These are phyloP conservation scores for Curvularia spicifera DNA, from an alignment of 2,329 filamentous ascomycete genomes.

Conservation along the genomic window DNA sequence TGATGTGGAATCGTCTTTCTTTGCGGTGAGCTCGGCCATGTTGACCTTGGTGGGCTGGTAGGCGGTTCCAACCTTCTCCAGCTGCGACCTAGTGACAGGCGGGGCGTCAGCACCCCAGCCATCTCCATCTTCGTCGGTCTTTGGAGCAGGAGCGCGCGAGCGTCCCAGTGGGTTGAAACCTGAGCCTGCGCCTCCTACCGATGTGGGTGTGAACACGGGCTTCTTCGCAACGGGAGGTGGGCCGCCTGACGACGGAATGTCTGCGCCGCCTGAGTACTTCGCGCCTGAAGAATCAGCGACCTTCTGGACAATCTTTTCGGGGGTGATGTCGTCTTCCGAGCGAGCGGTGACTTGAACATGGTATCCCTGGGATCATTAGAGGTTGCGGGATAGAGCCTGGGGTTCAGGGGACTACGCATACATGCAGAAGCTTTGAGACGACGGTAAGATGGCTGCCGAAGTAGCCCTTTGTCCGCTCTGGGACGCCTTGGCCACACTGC, in stretches of 20 bases:
- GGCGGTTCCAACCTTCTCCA: slow-evolving; percentile 90
- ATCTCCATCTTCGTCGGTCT: slow-evolving; percentile 74
- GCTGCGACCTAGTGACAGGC: slow-evolving; percentile 80
- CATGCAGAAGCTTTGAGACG: slow-evolving; percentile 89
- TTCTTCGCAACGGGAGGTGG: slow-evolving; percentile 79
- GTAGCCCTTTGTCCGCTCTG: slow-evolving; percentile 98
- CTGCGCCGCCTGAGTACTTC: slow-evolving; percentile 80
- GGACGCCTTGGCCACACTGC: slow-evolving; percentile 91
- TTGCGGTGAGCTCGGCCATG: slow-evolving; percentile 80
- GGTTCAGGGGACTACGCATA: slow-evolving; percentile 46
- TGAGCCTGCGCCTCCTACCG: slow-evolving; percentile 60
- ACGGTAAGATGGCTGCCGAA: slow-evolving; percentile 93
- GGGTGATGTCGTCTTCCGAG: slow-evolving; percentile 85
- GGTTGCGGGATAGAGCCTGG: slow-evolving; percentile 21
- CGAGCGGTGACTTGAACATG: slow-evolving; percentile 97
- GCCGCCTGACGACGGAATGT: slow-evolving; percentile 61
- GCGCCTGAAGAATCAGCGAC: slow-evolving; percentile 92
- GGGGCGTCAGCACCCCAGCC: slow-evolving; percentile 96
- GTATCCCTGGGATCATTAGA: slow-evolving; percentile 68
- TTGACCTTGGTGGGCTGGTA: slow-evolving; percentile 97
- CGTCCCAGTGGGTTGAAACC: slow-evolving; percentile 74
- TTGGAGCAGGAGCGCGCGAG: slow-evolving; percentile 60
- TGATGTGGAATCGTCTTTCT: slow-evolving; percentile 70
- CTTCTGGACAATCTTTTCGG: slow-evolving; percentile 88
- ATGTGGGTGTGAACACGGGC: slow-evolving; percentile 86